These are phyloP conservation scores for Candolleomyces efflorescens DNA, from an alignment of 768 basidiomycete species.

Conservation along the genomic window DNA sequence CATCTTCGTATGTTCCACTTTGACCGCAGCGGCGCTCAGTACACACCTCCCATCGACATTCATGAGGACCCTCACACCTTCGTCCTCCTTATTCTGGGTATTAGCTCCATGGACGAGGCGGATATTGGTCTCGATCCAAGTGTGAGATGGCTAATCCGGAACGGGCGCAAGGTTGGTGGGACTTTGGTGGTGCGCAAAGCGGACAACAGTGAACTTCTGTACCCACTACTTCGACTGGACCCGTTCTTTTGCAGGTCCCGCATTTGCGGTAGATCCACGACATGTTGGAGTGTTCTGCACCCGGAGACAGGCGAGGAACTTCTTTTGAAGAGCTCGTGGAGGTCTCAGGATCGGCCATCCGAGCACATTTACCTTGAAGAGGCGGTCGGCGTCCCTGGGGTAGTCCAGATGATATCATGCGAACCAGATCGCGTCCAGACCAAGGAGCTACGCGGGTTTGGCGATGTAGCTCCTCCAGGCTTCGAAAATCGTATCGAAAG, in stretches of 20 bases:
- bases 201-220: neutral
- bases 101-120: neutral
- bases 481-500: neutral
- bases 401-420: neutral
- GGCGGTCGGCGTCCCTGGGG: neutral
- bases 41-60: neutral
- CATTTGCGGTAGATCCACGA: neutral
- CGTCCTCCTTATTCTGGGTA: neutral
- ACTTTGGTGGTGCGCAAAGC: neutral
- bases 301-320: neutral
- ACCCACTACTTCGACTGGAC: neutral
- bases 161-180: neutral
- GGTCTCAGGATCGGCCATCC: neutral
- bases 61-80: slow-evolving; percentile 2
- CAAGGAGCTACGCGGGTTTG: neutral
- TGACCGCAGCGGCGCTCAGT: slow-evolving; percentile 1
- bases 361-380: neutral
- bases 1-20: neutral
- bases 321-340: neutral
- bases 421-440: neutral
- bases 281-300: neutral
- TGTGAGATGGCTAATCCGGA: neutral
- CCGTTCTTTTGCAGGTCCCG: neutral
- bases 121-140: neutral
- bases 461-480: too few species aligned